These are phyloP conservation scores for Arthrinium phaeospermum DNA, from an alignment of 2,329 filamentous ascomycete genomes.

Conservation along the genomic window DNA sequence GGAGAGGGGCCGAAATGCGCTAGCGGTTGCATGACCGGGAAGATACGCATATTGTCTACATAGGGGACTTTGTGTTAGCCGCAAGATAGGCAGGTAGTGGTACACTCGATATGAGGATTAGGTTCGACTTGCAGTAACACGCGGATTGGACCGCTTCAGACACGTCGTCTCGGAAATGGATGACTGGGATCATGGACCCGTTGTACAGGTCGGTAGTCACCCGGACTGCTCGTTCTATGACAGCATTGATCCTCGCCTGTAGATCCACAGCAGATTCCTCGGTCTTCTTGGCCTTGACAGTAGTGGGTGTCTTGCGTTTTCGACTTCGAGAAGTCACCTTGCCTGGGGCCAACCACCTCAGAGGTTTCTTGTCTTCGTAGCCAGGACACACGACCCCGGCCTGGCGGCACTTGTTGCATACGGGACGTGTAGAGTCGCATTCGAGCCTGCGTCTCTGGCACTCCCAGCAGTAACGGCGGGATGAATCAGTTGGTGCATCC, in stretches of 20 bases:
- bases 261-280: not conserved
- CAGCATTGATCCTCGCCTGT: not conserved
- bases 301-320: constrained; percentile 21
- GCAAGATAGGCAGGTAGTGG: constrained; percentile 1
- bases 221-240: not conserved
- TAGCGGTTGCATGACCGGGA: constrained; percentile 30
- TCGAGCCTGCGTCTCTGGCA: constrained; percentile 47
- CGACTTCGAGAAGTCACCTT: constrained; percentile 39
- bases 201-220: not conserved
- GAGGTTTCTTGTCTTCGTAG: constrained; percentile 44
- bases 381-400: constrained; percentile 45
- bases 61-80: not conserved
- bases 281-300: constrained; percentile 3
- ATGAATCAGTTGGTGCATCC: constrained; percentile 17
- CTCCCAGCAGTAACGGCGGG: constrained; percentile 46
- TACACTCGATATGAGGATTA: not conserved
- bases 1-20: constrained; percentile 25
- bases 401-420: constrained; percentile 43
- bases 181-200: not conserved
- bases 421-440: constrained; percentile 44
- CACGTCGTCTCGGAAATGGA: constrained; percentile 16
- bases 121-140: not conserved
- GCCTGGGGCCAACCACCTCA: constrained; percentile 47
- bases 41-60: constrained; percentile 40
- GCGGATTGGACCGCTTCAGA: constrained; percentile 12